Percentiles rank a stretch among this genome's conserved stretches.
phyloP scores from a whole-genome alignment of 2,329 filamentous ascomycete species.

The Onygenales sp. region DNA sequence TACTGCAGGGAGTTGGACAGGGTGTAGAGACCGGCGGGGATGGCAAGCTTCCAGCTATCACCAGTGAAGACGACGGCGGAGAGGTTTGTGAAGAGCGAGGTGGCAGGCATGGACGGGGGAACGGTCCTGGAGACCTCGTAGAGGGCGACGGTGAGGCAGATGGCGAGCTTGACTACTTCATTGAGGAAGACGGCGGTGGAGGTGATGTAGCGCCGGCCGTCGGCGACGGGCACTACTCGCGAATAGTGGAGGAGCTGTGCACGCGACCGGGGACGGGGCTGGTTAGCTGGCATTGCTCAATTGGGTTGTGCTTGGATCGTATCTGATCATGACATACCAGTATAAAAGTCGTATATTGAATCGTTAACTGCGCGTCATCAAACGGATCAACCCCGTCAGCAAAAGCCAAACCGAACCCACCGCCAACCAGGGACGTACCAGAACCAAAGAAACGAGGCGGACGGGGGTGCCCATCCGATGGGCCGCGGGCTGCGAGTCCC shows the following conservation, averaged over 20 bases:
- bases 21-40: slow-evolving; percentile 82
- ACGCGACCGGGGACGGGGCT: not conserved
- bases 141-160: slow-evolving; percentile 77
- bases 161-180: slow-evolving; percentile 79
- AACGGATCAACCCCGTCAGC: slow-evolving; percentile 5
- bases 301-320: too few species aligned
- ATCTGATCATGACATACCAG: slow-evolving; percentile 23
- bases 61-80: slow-evolving; percentile 73
- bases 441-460: slow-evolving; percentile 27
- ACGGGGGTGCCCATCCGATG: slow-evolving; percentile 24
- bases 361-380: slow-evolving; percentile 26
- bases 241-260: slow-evolving; percentile 88
- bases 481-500: slow-evolving; percentile 22
- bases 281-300: not conserved
- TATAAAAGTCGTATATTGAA: slow-evolving; percentile 35
- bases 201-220: slow-evolving; percentile 81
- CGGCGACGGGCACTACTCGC: slow-evolving; percentile 75
- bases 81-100: slow-evolving; percentile 70
- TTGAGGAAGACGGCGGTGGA: slow-evolving; percentile 92
- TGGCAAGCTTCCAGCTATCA: slow-evolving; percentile 89
- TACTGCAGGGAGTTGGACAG: slow-evolving; percentile 92
- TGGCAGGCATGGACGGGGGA: slow-evolving; percentile 69
- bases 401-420: not conserved
- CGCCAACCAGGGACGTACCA: slow-evolving; percentile 23
- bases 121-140: slow-evolving; percentile 75